Base-by-base conservation (phyloP, 1,139 yeast species). In the Hyphopichia buzzinii region DNA sequence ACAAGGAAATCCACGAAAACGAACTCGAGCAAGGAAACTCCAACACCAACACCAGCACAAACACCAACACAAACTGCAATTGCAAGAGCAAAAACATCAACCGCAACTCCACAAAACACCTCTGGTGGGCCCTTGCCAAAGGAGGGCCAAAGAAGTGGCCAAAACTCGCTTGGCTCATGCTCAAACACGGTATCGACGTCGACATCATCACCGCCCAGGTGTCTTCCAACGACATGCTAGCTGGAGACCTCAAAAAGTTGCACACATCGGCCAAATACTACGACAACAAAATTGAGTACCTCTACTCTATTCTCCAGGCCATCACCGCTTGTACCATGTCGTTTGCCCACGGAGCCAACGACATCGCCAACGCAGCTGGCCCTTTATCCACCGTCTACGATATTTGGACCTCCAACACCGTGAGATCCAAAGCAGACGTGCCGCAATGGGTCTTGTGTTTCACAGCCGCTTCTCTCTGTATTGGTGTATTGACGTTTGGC, bases 321-420 rank as follows among this genome's bases (percentile, higher is more conserved):
- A 63, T 84, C 43, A 83, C 90, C 36, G 90, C 94, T 16, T 75
- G 82, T 51, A 83, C 89, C 42, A 83, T 83, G 82, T 82, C 90
- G 4, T 82, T 84, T 59, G 87, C 90, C 13, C 94, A 84, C 53
- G 88, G 94, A 43, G 82, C 92, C 30, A 84, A 84, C 55, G 94
- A 84, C 62, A 81, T 84, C 47, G 74, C 90, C 35, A 84, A 84
- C 51, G 90, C 92, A 29, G 77, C 86, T 26, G 92, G 88, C 47
- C 92, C 92, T 24, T 68, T 82, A 50, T 65, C 89, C 26, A 74
- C 89, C 17, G 75, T 83, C 24, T 84, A 80, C 55, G 59, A 72
- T 36, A 69, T 80, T 16, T 84, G 89, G 88, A 60, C 59, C 12
- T 59, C 78, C 32, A 79, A 80, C 53, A 54, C 64, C 4, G 66